A percentile compares a stretch with the other conserved stretches of the same genome.
These are phyloP conservation scores for Alternaria arbusti DNA, from an alignment of 2,329 filamentous ascomycete genomes.

Conservation along the genomic window DNA sequence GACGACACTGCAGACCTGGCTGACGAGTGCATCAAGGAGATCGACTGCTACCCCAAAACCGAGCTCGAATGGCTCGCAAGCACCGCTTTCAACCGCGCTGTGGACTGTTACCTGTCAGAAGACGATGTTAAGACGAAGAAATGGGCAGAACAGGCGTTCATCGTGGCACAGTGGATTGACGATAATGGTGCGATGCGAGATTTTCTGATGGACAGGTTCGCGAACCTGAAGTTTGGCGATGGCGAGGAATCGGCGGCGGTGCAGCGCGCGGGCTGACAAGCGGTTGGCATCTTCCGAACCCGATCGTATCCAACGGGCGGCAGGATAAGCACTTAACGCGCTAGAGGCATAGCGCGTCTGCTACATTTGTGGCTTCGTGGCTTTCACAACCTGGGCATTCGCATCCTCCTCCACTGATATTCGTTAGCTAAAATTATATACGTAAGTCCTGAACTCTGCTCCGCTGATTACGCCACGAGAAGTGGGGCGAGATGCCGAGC, in stretches of 20 bases:
- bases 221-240: conserved; percentile 18
- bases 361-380: conserved; percentile 7
- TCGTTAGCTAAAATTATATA: not conserved
- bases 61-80: conserved; percentile 81
- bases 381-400: conserved; percentile 1
- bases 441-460: conserved; percentile 2
- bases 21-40: conserved; percentile 43
- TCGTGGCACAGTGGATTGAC: conserved; percentile 63
- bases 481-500: conserved; percentile 15
- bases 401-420: not conserved
- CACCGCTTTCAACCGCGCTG: conserved; percentile 65
- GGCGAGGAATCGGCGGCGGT: not conserved
- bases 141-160: conserved; percentile 70
- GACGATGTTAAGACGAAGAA: conserved; percentile 62
- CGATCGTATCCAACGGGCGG: not conserved
- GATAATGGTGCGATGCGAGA: conserved; percentile 54
- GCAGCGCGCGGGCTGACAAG: not conserved
- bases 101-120: conserved; percentile 62
- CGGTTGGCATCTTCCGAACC: not conserved
- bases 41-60: conserved; percentile 63
- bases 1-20: conserved; percentile 12
- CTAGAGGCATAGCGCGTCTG: not conserved
- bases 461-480: conserved; percentile 12
- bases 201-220: conserved; percentile 54
- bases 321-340: not conserved